phyloP scores from a whole-genome alignment of 1,139 yeast species.

The Arxiozyma heterogenica region DNA sequence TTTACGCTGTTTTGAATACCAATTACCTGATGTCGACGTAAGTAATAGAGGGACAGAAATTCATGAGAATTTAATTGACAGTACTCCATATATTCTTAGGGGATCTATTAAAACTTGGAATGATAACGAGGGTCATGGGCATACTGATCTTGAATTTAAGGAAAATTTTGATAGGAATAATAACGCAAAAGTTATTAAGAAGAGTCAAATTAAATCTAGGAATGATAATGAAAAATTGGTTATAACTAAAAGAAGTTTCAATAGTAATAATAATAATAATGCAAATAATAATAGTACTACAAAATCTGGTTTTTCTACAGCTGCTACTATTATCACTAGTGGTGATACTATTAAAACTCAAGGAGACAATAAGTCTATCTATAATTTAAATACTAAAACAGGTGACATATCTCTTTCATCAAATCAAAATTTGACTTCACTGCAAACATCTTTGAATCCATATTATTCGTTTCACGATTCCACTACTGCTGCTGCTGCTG shows the following conservation, averaged over 20 bases:
- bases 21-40: conserved; percentile 16
- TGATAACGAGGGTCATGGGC: background rate
- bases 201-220: background rate
- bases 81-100: background rate
- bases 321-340: background rate
- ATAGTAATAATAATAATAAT: no score
- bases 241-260: background rate
- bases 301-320: background rate
- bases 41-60: background rate
- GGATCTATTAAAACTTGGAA: background rate
- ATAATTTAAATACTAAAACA: conserved; percentile 3
- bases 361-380: background rate
- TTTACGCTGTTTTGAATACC: conserved; percentile 25
- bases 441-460: background rate
- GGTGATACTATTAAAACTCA: background rate
- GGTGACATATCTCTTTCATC: conserved; percentile 3
- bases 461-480: background rate
- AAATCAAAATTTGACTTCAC: conserved; percentile 1
- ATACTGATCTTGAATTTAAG: conserved; percentile 1
- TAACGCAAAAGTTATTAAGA: background rate
- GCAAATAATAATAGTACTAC: background rate
- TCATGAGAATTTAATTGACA: background rate
- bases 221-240: background rate
- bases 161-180: conserved; percentile 3
- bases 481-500: background rate